Evolutionary conservation across 345 rosid species (phyloP).

Genomic region (Eucalyptus leucophloia): DNA sequence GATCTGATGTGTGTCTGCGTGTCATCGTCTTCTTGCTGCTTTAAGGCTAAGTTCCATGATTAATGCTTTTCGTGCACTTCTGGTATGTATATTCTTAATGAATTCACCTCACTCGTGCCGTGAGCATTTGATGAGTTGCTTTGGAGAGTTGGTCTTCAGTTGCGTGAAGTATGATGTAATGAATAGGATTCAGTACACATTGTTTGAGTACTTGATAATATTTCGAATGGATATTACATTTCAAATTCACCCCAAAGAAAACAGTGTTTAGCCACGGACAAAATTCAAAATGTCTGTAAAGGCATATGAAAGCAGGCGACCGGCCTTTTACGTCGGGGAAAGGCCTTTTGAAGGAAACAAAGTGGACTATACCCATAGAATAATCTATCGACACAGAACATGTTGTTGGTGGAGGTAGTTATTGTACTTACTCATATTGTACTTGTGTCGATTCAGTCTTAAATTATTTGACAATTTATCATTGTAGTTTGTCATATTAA

Average conservation of each 20-base stretch:
- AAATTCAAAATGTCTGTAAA: not conserved
- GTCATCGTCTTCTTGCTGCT: not conserved
- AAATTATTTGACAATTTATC: too few relatives aligned
- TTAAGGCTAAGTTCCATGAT: not conserved
- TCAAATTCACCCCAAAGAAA: not conserved
- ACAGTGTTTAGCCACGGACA: not conserved
- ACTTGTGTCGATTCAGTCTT: accelerated
- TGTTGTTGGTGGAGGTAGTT: too few relatives aligned
- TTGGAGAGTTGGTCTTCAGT: not conserved
- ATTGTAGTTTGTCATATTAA: too few relatives aligned
- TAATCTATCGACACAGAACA: too few relatives aligned
- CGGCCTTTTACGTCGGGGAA: not conserved
- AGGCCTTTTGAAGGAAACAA: not conserved
- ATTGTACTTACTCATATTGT: too few relatives aligned
- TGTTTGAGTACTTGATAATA: not conserved
- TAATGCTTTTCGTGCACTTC: not conserved
- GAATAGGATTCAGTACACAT: not conserved
- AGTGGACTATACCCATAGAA: too few relatives aligned
- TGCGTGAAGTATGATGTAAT: not conserved
- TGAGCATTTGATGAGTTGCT: not conserved
- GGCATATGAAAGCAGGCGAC: not conserved
- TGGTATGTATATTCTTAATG: not conserved
- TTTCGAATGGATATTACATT: not conserved
- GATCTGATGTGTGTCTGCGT: not conserved
- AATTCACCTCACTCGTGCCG: not conserved